Evolutionary conservation across 495 filamentous ascomycete species (phyloP), one percentile per base, ranked within the genome.

Genomic region (Neurospora sp.): DNA sequence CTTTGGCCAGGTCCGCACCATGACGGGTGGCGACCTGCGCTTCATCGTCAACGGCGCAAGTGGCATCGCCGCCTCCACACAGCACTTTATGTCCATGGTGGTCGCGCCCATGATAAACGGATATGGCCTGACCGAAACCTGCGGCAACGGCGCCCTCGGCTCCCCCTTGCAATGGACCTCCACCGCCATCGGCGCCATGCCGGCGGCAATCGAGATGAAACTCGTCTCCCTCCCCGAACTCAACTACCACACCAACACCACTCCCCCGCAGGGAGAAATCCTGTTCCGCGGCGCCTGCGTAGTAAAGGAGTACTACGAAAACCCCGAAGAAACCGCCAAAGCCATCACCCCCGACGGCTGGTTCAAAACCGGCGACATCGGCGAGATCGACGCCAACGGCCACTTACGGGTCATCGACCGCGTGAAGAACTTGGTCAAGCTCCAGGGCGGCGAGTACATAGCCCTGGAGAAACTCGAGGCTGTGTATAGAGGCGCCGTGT

Each of bases 311-410:
- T 98, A 98, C 80, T 94, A 89, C 84, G 90, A 91, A 77, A 92
- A 95, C 80, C 87, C 90, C 4, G 93, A 92, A 39, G 92, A 96
- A 80, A 97, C 94, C 7, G 84, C 85, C 69, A 93, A 93, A 81
- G 91, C 90, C 9, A 84, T 97, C 42, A 91, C 93, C 1, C 81
- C 89, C 44, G 94, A 97, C 73, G 94, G 94, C 66, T 98, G 94
- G 94, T 97, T 97, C 87, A 88, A 89, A 59, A 97, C 94, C 0
- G 94, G 94, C 11, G 94, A 98, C 74, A 92, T 98, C 44, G 91
- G 89, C 78, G 85, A 86, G 35, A 83, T 98, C 41, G 92, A 95
- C 77, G 85, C 87, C 31, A 82, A 89, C 69, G 94, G 94, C 75
- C 92, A 95, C 76, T 89, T 97, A 80, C 86, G 87, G 72, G 91